phyloP scores from a whole-genome alignment of 73 alveolate genomes.

The Paramecium caudatum region DNA sequence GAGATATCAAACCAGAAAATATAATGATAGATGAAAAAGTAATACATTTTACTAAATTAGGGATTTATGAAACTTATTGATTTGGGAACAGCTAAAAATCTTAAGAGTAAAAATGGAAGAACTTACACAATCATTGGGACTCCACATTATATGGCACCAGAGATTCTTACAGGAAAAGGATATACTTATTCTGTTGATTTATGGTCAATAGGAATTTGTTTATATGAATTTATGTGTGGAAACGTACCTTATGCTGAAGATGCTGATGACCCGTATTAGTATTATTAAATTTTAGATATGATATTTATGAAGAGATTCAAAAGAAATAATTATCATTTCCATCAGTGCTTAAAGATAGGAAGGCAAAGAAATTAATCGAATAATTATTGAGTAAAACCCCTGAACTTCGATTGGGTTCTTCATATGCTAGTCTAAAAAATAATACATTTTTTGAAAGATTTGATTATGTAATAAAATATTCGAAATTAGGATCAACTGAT shows the following conservation, averaged over 20 bases:
- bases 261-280: constrained; percentile 70
- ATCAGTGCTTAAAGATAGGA: constrained; percentile 36
- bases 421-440: constrained; percentile 63
- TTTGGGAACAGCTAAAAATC: constrained; percentile 87
- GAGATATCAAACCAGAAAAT: constrained; percentile 91
- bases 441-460: constrained; percentile 40
- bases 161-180: constrained; percentile 75
- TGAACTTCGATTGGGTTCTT: constrained; percentile 61
- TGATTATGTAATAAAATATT: not conserved
- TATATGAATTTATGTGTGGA: constrained; percentile 80
- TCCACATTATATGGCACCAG: constrained; percentile 56
- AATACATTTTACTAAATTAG: not conserved
- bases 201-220: constrained; percentile 78
- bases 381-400: constrained; percentile 73
- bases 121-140: constrained; percentile 76
- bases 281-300: constrained; percentile 4
- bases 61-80: constrained; percentile 89
- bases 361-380: constrained; percentile 70
- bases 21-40: constrained; percentile 85
- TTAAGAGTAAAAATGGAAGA: constrained; percentile 70
- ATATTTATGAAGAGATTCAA: constrained; percentile 62
- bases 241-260: constrained; percentile 77
- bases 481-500: constrained; percentile 45
- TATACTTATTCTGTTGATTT: constrained; percentile 78
- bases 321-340: constrained; percentile 74